Percentiles rank a stretch among this genome's conserved stretches.
Evolutionary conservation across 1,139 yeast genomes (phyloP).

Genomic region (Chernovozyma sophiae-reginae): DNA sequence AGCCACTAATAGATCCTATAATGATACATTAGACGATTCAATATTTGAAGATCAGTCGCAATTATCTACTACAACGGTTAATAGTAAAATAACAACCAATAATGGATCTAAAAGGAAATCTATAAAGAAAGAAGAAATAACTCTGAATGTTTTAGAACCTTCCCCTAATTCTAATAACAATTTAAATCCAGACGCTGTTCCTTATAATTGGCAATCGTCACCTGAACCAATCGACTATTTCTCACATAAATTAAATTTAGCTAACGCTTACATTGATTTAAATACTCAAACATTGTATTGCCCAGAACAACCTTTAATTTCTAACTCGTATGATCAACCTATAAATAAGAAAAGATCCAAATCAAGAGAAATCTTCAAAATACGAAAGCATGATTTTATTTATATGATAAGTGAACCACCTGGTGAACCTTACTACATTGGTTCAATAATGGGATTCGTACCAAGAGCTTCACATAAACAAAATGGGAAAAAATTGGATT

Average conservation of each 20-base stretch:
- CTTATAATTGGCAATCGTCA: conserved; percentile 41
- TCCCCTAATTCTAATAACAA: conserved; percentile 1
- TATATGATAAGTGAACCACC: conserved; percentile 92
- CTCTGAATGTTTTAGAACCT: conserved; percentile 1
- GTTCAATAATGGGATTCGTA: conserved; percentile 76
- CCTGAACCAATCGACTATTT: conserved; percentile 30
- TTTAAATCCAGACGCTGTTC: conserved; percentile 11
- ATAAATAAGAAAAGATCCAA: conserved; percentile 1
- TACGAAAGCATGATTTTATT: conserved; percentile 61
- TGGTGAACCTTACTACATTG: conserved; percentile 91
- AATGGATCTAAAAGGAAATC: conserved; percentile 6
- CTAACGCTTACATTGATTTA: conserved; percentile 33
- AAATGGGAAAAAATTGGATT: neutral
- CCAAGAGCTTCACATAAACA: conserved; percentile 1
- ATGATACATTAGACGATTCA: conserved; percentile 35
- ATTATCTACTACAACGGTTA: conserved; percentile 5
- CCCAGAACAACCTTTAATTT: conserved; percentile 24
- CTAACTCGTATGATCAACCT: conserved; percentile 2
- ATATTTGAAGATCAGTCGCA: conserved; percentile 21
- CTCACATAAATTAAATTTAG: conserved; percentile 31
- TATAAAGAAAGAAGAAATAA: conserved; percentile 4
- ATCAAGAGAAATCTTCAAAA: conserved; percentile 15
- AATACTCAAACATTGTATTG: conserved; percentile 29
- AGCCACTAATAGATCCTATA: conserved; percentile 43
- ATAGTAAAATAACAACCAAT: conserved; percentile 5